Evolutionary conservation across 768 basidiomycete genomes (phyloP), one percentile per base, ranked within the genome.

Genomic region (Kwoniella sp.): DNA sequence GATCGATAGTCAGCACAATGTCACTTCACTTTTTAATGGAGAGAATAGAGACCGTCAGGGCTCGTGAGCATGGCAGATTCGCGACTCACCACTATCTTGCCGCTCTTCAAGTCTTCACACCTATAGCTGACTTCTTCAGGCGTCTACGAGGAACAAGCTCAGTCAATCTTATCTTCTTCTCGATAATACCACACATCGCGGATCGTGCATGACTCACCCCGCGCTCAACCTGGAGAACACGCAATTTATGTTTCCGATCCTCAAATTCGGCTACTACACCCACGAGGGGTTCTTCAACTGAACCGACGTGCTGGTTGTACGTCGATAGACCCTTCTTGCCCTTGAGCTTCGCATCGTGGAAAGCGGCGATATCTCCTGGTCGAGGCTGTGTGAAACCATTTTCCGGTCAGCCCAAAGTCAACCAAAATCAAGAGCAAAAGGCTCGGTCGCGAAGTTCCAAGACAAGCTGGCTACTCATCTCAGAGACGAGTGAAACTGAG

Each of bases 51-150:
- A n/a, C n/a, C n/a, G n/a, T n/a, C n/a, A n/a, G n/a, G n/a, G n/a
- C n/a, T n/a, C n/a, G n/a, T n/a, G n/a, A n/a, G n/a, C n/a, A n/a
- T n/a, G n/a, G n/a, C n/a, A n/a, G n/a, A n/a, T n/a, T n/a, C n/a
- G 4, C 34, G 15, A 71, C 79, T 69, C 65, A 92, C 91, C 86
- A 91, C 89, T 48, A 92, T 85, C 26, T 83, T 82, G 12, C 93
- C 93, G 73, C 87, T 90, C 83, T 93, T 93, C 73, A 94, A 77
- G 83, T 94, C 93, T 47, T 94, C 92, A 79, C 93, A 81, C 61
- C 90, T 86, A 82, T 93, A 95, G 73, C 89, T 93, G n/a, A 86
- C 88, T 55, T 83, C 84, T 74, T 92, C 91, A 30, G 92, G 70
- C 5, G 57, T 55, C 69, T 72, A 23, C 9, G 29, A 51, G 26